Evolutionary conservation across 306 rosid species (phyloP).

Genomic region (Sicyos baderoa): DNA sequence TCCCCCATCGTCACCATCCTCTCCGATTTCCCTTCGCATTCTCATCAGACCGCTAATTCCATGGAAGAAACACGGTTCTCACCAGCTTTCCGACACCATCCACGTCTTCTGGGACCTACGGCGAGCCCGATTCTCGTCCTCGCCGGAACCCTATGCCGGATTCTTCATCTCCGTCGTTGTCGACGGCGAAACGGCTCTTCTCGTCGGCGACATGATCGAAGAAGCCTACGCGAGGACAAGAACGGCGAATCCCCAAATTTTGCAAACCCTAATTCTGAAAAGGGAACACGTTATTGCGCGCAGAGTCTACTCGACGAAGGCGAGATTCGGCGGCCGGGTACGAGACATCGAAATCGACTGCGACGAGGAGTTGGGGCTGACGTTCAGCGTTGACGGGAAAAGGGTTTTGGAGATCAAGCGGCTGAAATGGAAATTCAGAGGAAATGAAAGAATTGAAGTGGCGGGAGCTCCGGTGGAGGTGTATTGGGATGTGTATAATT

Average conservation of each 20-base stretch:
- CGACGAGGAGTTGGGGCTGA: conserved; percentile 36
- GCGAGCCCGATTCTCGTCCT: conserved; percentile 46
- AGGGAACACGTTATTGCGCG: conserved; percentile 67
- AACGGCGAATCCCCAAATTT: conserved; percentile 25
- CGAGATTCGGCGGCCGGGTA: conserved; percentile 47
- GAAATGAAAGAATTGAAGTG: conserved; percentile 57
- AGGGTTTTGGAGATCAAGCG: conserved; percentile 46
- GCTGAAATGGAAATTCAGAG: conserved; percentile 77
- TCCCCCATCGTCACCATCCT: conserved; percentile 6
- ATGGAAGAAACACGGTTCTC: conserved; percentile 76
- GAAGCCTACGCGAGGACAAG: conserved; percentile 53
- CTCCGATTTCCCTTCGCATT: conserved; percentile 41
- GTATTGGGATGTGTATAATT: conserved; percentile 67
- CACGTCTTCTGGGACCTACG: conserved; percentile 67
- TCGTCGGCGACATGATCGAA: conserved; percentile 48
- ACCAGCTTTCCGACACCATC: conserved; percentile 41
- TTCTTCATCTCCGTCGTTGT: conserved; percentile 75
- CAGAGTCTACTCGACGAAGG: conserved; percentile 49
- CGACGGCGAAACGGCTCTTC: conserved; percentile 43
- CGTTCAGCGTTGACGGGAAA: conserved; percentile 43
- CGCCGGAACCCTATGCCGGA: conserved; percentile 56
- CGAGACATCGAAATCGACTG: conserved; percentile 65
- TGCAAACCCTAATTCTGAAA: conserved; percentile 41
- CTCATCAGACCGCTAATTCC: conserved; percentile 59
- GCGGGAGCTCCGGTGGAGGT: conserved; percentile 58